Conservation (phyloP, 768 basidiomycete genomes). For the Pulveroboletus frians region DNA sequence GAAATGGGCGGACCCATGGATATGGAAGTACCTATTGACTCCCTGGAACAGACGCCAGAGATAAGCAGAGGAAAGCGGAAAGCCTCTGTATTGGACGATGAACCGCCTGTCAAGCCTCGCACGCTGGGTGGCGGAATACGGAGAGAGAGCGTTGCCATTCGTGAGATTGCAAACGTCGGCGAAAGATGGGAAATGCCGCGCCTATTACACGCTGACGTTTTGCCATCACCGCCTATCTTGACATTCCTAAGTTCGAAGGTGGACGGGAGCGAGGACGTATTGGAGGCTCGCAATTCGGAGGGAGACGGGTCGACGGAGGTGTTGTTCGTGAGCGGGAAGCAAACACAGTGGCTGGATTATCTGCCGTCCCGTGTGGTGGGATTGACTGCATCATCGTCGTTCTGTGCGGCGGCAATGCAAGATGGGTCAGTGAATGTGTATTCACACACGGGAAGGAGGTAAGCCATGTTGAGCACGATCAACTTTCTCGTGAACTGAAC, state of each 20-base stretch:
- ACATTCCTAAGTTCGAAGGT: conserved; percentile 54
- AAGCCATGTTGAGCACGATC: conserved; percentile 16
- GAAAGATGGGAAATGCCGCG: conserved; percentile 17
- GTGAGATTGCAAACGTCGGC: conserved; percentile 42
- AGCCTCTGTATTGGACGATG: conserved; percentile 40
- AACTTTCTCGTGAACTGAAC: background rate
- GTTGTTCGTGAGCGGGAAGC: conserved; percentile 54
- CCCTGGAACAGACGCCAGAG: conserved; percentile 42
- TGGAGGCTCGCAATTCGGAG: conserved; percentile 79
- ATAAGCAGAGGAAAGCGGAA: conserved; percentile 49
- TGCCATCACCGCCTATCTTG: conserved; percentile 53
- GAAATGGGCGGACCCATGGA: conserved; percentile 45
- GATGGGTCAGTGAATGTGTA: conserved; percentile 84
- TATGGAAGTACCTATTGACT: conserved; percentile 50
- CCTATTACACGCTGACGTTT: conserved; percentile 17
- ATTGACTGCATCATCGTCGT: conserved; percentile 56
- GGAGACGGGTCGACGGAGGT: conserved; percentile 64
- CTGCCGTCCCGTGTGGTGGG: conserved; percentile 66
- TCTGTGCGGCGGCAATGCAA: conserved; percentile 72
- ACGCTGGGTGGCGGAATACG: conserved; percentile 69
- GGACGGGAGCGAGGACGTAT: conserved; percentile 60
- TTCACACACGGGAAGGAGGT: conserved; percentile 81
- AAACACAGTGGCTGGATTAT: conserved; percentile 88
- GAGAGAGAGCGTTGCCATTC: conserved; percentile 45
- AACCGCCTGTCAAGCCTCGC: conserved; percentile 34